Evolutionary conservation across 2,329 filamentous ascomycete species (phyloP).

Genomic region (Knoxdaviesia capensis): DNA sequence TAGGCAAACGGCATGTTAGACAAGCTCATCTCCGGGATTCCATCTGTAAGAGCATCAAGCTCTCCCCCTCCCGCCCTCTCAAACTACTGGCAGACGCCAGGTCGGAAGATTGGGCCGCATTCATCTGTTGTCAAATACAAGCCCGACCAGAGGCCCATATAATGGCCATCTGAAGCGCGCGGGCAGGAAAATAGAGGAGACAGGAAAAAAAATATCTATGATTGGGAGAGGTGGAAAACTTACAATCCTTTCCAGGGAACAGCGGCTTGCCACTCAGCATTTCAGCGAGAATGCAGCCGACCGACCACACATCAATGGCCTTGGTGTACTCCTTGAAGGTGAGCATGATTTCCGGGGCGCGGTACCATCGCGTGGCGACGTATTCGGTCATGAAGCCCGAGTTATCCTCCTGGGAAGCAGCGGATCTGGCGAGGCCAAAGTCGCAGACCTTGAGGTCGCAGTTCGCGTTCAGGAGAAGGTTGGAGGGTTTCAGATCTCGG

Average conservation of each 20-base stretch:
- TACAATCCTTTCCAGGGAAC: slow-evolving; percentile 97
- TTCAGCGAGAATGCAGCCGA: slow-evolving; percentile 92
- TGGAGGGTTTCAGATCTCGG: slow-evolving; percentile 92
- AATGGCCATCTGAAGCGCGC: not conserved
- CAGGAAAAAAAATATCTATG: not conserved
- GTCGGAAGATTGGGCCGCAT: too few species aligned
- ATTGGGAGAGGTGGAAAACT: slow-evolving; percentile 15
- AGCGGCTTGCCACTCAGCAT: slow-evolving; percentile 97
- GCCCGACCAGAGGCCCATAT: not conserved
- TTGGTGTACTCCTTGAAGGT: slow-evolving; percentile 99
- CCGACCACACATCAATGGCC: slow-evolving; percentile 97
- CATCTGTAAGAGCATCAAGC: too few species aligned
- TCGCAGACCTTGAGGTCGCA: slow-evolving; percentile 98
- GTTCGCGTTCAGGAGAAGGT: slow-evolving; percentile 91
- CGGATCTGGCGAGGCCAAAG: slow-evolving; percentile 87
- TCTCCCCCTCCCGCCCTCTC: too few species aligned
- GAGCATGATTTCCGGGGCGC: slow-evolving; percentile 98
- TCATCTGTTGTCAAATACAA: not conserved
- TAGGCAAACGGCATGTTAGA: too few species aligned
- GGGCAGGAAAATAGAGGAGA: not conserved
- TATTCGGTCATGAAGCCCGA: slow-evolving; percentile 99
- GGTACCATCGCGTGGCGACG: slow-evolving; percentile 96
- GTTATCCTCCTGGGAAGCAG: slow-evolving; percentile 94
- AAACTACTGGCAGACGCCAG: too few species aligned
- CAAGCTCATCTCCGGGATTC: too few species aligned